Conservation (phyloP, 345 rosid genomes). For the Brassica napus region DNA sequence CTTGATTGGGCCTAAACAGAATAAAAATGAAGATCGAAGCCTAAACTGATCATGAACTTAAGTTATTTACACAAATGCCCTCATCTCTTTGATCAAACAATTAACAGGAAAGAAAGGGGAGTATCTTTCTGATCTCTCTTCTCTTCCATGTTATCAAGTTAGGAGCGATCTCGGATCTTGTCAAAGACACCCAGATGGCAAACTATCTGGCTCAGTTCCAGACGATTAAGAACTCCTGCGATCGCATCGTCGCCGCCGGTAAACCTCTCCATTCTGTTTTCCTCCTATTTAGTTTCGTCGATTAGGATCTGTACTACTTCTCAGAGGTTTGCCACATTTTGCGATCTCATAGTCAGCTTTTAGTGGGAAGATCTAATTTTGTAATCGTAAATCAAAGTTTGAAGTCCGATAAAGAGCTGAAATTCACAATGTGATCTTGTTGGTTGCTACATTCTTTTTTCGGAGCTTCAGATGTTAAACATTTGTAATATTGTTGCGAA, state of each 20-base stretch:
- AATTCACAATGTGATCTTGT: not conserved
- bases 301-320: slow-evolving; percentile 22
- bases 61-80: not conserved
- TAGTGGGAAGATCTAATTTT: too few relatives aligned
- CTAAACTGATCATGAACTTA: not conserved
- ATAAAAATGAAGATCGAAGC: not conserved
- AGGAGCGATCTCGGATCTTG: slow-evolving; percentile 2
- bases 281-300: not conserved
- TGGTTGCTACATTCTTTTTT: slow-evolving; percentile 12
- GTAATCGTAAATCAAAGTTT: not conserved
- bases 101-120: not conserved
- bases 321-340: slow-evolving; percentile 6
- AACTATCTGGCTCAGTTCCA: slow-evolving; percentile 91
- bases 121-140: not conserved
- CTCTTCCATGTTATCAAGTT: not conserved
- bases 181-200: slow-evolving; percentile 57
- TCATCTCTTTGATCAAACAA: not conserved
- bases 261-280: slow-evolving; percentile 17
- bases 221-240: slow-evolving; percentile 69
- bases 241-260: slow-evolving; percentile 88
- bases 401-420: not conserved
- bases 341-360: slow-evolving; percentile 22
- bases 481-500: too few relatives aligned
- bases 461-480: slow-evolving; percentile 6
- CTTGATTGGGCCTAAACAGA: not conserved